Evolutionary conservation across 2,329 filamentous ascomycete species (phyloP), one percentile per base, ranked within the genome.

Genomic region (Epichloe festucae): DNA sequence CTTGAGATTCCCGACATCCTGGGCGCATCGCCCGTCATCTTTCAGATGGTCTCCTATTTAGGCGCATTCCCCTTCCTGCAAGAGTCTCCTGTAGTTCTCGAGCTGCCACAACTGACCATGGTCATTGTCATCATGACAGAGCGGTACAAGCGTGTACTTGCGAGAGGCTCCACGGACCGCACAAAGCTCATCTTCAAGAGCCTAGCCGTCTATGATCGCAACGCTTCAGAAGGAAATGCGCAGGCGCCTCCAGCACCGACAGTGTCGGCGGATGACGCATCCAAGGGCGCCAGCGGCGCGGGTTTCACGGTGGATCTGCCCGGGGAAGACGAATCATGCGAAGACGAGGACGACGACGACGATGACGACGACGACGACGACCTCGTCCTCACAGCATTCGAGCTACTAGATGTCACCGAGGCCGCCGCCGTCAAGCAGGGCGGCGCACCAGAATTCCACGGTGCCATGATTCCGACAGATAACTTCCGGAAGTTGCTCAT

Each of bases 31-130:
- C 76, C 82, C 2, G 75, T 89, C 43, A 61, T 89, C 45, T 88
- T 86, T 60, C 82, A 86, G 59, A 84, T 87, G 74, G 65, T 83
- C 2, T 83, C 81, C 4, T 85, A 83, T 58, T 71, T 88, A 1
- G 85, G 82, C 35, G 81, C 85, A 1, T 89, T 89, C 53, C 85
- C 85, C 0, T 88, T 88, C 56, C 72, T 85, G 2, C 75, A 78
- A 49, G 80, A 87, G 59, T 84, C 84, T 0, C 85, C 85, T 0
- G 82, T 76, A 3, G 81, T 87, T 3, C 66, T 89, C 47, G 82
- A 84, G 8, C 76, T 85, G 43, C 80, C 86, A 54, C 81, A 83
- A 58, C 69, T 88, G 66, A 74, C 89, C 53, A 85, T 87, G 69
- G 82, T 85, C 1, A 74, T 89, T 46, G 81, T 82, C 2, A 78